Evolutionary conservation across 2,329 filamentous ascomycete genomes (phyloP).

Genomic region (Sphaerulina musiva): DNA sequence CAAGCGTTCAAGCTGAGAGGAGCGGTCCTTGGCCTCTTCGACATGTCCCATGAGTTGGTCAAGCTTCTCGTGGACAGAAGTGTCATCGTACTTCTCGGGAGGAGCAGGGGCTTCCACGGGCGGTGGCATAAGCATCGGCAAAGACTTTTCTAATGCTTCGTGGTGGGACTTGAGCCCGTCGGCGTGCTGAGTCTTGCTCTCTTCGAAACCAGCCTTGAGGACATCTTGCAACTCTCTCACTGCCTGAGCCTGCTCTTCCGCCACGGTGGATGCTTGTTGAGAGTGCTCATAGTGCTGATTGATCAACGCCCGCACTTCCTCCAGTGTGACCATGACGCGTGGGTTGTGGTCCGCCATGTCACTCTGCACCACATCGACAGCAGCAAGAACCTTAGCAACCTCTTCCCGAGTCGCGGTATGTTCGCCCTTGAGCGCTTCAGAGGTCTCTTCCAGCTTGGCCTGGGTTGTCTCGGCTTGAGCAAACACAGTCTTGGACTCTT

Average conservation of each 20-base stretch:
- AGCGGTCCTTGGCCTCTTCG: conserved; percentile 60
- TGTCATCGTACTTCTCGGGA: conserved; percentile 61
- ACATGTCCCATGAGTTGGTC: conserved; percentile 56
- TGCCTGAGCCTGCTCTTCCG: conserved; percentile 37
- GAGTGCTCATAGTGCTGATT: conserved; percentile 85
- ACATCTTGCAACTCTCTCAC: conserved; percentile 41
- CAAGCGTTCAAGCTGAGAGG: conserved; percentile 70
- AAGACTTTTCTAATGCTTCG: conserved; percentile 38
- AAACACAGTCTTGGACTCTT: conserved; percentile 82
- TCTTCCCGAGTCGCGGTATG: conserved; percentile 79
- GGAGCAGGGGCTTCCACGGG: conserved; percentile 32
- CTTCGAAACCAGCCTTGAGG: conserved; percentile 38
- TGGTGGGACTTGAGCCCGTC: conserved; percentile 35
- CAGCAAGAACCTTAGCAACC: conserved; percentile 64
- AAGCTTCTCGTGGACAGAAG: conserved; percentile 40
- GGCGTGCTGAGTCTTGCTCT: conserved; percentile 35
- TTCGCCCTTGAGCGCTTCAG: conserved; percentile 66
- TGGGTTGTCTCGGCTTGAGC: conserved; percentile 73
- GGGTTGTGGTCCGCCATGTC: conserved; percentile 79
- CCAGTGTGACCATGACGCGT: conserved; percentile 77
- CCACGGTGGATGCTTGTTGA: conserved; percentile 48
- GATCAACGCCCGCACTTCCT: conserved; percentile 76
- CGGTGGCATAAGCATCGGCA: conserved; percentile 43
- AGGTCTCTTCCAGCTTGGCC: conserved; percentile 66
- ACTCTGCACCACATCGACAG: conserved; percentile 68